Evolutionary conservation across 1,284 basidiomycete genomes (phyloP), one percentile per base, ranked within the genome.

Genomic region (Cyathus pygmaeus): DNA sequence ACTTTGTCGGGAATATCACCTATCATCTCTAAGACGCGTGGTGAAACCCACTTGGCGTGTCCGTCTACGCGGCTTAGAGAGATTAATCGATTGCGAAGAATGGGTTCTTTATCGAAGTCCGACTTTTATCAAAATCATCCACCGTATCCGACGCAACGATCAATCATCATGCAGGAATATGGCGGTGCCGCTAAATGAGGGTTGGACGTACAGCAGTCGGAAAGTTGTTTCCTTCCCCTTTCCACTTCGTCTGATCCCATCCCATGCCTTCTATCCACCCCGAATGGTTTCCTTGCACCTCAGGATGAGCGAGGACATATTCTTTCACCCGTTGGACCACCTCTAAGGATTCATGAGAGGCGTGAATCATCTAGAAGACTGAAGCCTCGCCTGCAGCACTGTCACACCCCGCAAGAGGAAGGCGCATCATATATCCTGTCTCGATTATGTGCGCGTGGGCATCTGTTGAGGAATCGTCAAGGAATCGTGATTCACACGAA

Each of bases 171-270:
- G n/a, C n/a, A n/a, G n/a, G 46, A 4, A 21, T 47, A 47, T 3
- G 26, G 46, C n/a, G 33, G 33, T 21, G 26, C 3, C 13, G 46
- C 21, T 47, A 23, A 47, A 47, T 13, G 6, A 47, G 21, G 26
- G 13, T 17, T 17, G 31, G 54, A 62, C 88, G 53, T 66, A 94
- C 94, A 7, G 93, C 91, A 27, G 87, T 91, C 1, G 96, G 95
- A 69, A 95, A 96, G 29, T 83, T 75, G 27, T 85, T 79, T n/a
- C 82, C 85, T 15, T 36, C 33, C 33, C 33, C 33, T 2, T 84
- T 66, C 91, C 91, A 92, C 59, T 85, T 82, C 4, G 92, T 97
- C 76, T 98, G 95, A 72, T 98, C 94, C 95, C 96, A 98, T 5
- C 95, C 96, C 81, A 92, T 87, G 3, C 94, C 96, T 67, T 90